Base-by-base conservation (phyloP, 1,284 basidiomycete species). In the Ganoderma multipileum region DNA sequence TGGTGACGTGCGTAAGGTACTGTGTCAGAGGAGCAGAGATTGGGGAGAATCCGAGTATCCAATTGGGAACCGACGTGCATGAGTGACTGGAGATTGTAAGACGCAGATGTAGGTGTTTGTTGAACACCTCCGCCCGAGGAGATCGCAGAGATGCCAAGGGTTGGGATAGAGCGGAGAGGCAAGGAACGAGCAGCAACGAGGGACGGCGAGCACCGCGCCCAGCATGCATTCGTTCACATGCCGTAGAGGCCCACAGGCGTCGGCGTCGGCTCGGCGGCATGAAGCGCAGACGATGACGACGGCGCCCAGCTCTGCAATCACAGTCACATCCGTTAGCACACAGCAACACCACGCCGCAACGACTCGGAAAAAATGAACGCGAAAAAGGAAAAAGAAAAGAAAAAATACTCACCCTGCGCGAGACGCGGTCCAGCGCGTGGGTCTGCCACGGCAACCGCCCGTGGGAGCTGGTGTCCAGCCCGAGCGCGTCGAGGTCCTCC, bases 401-500 rank as follows among this genome's bases (percentile, higher is more conserved):
- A 26, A 20, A 16, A 47, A 9, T 20, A 67, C 75, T 66, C 68
- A 74, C 75, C 68, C 72, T 71, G 39, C 72, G 75, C 14, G 63
- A 65, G 14, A 64, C 59, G 23, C 70, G 71, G 38, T 67, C 68
- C 3, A 50, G 47, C 47, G 71, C 73, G 54, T 76, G 75, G 30
- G 74, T 73, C 70, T 76, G 71, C 74, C 75, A 75, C 55, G 71
- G 63, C 57, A 69, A 54, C 55, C 72, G 61, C 61, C 63, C 70
- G 61, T 44, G 65, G 30, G 54, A 61, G 64, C 28, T 38, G n/a
- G 63, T 66, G 70, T 73, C 70, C 12, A 75, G 64, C 58, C 67
- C 76, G 42, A 75, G 68, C 38, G 75, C 76, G 61, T 77, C 78
- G 14, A 74, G 66, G 61, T 76, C 76, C 59, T 77, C 47, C 47